Base-by-base conservation (phyloP, 2,329 filamentous ascomycete genomes). In the Venturia pyrina region DNA sequence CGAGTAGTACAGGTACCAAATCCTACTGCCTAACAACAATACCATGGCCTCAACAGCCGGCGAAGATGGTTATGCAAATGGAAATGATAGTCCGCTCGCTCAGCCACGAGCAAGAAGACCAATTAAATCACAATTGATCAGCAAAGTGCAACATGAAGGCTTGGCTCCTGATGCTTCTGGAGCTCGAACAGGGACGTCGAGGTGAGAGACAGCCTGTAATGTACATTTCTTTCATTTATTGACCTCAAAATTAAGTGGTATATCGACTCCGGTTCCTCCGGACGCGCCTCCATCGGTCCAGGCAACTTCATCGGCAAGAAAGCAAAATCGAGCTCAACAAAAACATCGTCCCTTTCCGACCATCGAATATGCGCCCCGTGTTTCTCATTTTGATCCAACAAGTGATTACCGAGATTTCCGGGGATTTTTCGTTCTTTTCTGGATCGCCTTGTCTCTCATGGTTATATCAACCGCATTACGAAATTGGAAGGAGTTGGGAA, bases 401-500 rank as follows among this genome's bases (percentile, higher is more conserved):
- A 96, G 90, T 76, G 92, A 96, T 72, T 93, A 98, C 75, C 87
- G 87, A 72, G 92, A 99, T 77, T 99, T 99, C 75, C 87, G 91
- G 71, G 95, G 95, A 74, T 99, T 99, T 83, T 99, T 97, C 79
- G 91, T 95, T 65, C 85, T 99, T 46, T 99, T 99, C 79, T 99
- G 95, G 95, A 93, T 99, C 69, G 91, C 91, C 11, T 82, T 99
- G 67, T 91, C 90, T 70, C 96, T 99, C 76, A 96, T 99, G 93
- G 91, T 93, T 72, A 88, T 96, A 68, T 98, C 93, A 2, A 90
- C 90, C n/a, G 91, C 92, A 81, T 78, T 97, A 72, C 87, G 93
- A 72, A 98, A 96, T 76, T 86, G 95, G 73, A 96, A 93, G 76
- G 95, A 98, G 74, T 97, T 91, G 0, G 95, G 95, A 28, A 90